Evolutionary conservation across 805 yeast species (phyloP), one percentile per base, ranked within the genome.

Genomic region (Kurtzmaniella cleridarum): DNA sequence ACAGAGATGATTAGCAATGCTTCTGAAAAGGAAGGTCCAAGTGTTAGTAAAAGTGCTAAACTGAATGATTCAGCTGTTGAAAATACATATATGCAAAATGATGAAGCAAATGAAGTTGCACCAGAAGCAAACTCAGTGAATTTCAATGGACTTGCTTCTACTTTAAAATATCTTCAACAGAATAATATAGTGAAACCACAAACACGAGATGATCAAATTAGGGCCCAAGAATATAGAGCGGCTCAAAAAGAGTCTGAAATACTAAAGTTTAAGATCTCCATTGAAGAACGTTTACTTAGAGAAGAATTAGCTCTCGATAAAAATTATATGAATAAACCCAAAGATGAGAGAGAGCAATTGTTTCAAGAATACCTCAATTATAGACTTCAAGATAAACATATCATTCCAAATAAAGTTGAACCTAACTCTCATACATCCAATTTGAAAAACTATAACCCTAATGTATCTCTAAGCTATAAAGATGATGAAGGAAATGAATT

Each of bases 401-500:
- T 67, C 7, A 43, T 57, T 2, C 26, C 31, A 5, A 17, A 30
- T 7, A n/a, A 32, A 11, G 10, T 2, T 33, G 41, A 51, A 40
- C 13, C 39, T 27, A 38, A 36, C 35, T 54, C 41, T 29, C 44
- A 38, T 28, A 8, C 24, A 20, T 20, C 24, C 7, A 20, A 20
- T 20, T 57, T 55, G 24, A 45, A 49, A 8, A 41, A 50, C 31
- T 73, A 76, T 47, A 67, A 66, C 27, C 81, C 81, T 0, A 50
- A 64, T 15, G 71, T 79, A n/a, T 59, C 62, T 17, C 50, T 87
- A 3, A 71, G 67, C 18, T 84, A 86, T 56, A 71, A 66, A 14
- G 95, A 86, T 54, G 81, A 77, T 18, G 49, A 59, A 2, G 95
- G 95, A 1, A 64, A 74, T 26, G 64, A 66, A 15, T 58, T 88